Conservation (phyloP, 495 filamentous ascomycete genomes). For the Trichoderma erinaceum region DNA sequence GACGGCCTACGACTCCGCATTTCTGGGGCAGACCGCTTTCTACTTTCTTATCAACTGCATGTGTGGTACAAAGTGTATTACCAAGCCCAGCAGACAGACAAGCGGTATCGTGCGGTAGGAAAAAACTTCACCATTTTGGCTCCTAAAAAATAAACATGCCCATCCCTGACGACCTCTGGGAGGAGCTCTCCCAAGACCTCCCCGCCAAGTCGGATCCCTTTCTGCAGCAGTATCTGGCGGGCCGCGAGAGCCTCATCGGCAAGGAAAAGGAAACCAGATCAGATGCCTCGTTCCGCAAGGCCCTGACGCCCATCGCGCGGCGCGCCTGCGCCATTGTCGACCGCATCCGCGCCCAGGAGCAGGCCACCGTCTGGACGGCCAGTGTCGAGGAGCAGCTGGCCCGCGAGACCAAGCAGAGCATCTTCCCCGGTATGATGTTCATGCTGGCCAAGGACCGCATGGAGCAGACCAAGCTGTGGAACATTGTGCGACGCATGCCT, state of each 20-base stretch:
- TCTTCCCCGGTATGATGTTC: constrained; percentile 88
- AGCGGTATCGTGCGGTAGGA: too few relatives aligned
- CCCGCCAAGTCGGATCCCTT: constrained; percentile 59
- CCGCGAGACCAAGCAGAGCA: constrained; percentile 43
- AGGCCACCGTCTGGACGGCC: constrained; percentile 61
- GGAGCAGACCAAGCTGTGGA: constrained; percentile 78
- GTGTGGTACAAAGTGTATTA: not conserved
- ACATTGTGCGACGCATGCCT: constrained; percentile 77
- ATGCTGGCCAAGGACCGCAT: constrained; percentile 69
- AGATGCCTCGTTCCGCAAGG: constrained; percentile 61
- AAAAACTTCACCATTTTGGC: too few relatives aligned
- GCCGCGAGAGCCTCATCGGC: constrained; percentile 68
- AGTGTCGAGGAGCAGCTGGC: constrained; percentile 60
- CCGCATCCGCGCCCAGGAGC: constrained; percentile 71
- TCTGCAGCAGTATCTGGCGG: constrained; percentile 69
- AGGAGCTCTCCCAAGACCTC: constrained; percentile 43
- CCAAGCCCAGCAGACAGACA: not conserved
- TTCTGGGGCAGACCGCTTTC: not conserved
- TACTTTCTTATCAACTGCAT: not conserved
- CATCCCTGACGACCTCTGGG: constrained; percentile 51
- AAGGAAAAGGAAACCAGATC: constrained; percentile 70
- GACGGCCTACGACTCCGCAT: not conserved
- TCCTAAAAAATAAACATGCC: not conserved
- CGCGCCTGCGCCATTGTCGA: constrained; percentile 72
- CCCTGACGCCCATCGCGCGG: constrained; percentile 64